phyloP scores from a whole-genome alignment of 257 asterid species.

The Petunia axillaris region DNA sequence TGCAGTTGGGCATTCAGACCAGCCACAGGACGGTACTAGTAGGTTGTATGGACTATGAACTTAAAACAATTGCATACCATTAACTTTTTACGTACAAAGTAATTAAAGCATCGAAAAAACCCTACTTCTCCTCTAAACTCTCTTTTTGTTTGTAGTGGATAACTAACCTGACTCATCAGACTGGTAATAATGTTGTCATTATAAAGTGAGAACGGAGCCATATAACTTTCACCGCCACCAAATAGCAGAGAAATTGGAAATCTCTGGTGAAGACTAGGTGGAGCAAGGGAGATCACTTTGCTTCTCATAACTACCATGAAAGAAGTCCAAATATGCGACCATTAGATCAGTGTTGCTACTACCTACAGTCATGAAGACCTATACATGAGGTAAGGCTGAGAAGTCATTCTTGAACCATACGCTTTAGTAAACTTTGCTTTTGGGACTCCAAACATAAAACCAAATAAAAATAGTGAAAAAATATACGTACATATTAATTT shows the following conservation, averaged over 20 bases:
- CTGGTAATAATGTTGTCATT: conserved; percentile 87
- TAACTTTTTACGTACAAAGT: neutral
- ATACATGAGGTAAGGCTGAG: conserved; percentile 23
- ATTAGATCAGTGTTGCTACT: conserved; percentile 93
- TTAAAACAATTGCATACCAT: conserved; percentile 36
- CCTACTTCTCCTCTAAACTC: neutral
- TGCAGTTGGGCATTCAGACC: conserved; percentile 97
- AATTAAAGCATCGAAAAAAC: neutral
- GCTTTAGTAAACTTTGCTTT: neutral
- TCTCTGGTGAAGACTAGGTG: conserved; percentile 72
- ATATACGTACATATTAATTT: neutral
- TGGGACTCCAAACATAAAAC: neutral
- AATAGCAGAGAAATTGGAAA: conserved; percentile 86
- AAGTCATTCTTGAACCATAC: conserved; percentile 18
- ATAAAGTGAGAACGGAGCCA: conserved; percentile 89
- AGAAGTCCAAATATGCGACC: conserved; percentile 91
- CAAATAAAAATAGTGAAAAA: neutral
- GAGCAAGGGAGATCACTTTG: conserved; percentile 75
- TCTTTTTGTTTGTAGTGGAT: neutral
- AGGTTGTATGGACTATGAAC: conserved; percentile 73
- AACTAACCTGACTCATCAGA: conserved; percentile 95
- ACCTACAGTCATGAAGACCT: conserved; percentile 56
- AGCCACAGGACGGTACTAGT: conserved; percentile 97
- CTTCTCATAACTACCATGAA: conserved; percentile 97
- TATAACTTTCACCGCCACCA: conserved; percentile 97